Evolutionary conservation across 139 green algal genomes (phyloP).

Genomic region (Closterium sp.): DNA sequence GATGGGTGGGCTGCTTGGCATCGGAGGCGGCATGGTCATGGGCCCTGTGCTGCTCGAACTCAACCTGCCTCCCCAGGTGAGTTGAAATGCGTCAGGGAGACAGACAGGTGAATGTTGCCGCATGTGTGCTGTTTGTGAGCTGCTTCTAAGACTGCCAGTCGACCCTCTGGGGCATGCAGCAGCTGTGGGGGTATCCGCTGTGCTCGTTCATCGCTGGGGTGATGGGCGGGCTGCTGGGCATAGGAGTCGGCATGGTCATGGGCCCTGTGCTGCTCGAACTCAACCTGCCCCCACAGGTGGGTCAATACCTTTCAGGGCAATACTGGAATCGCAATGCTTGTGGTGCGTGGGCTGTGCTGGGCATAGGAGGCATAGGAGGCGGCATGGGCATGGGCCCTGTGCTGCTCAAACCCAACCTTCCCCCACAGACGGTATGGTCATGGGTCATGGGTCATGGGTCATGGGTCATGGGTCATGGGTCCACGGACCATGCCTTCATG

Average conservation of each 20-base stretch:
- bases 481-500: no score
- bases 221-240: slow-evolving; percentile 37
- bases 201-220: slow-evolving; percentile 6
- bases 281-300: slow-evolving; percentile 26
- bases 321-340: neutral
- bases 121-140: no score
- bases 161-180: neutral
- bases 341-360: slow-evolving; percentile 10
- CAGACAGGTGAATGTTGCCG: no score
- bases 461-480: no score
- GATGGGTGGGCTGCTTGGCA: slow-evolving; percentile 38
- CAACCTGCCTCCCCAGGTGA: slow-evolving; percentile 25
- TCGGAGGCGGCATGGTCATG: slow-evolving; percentile 46
- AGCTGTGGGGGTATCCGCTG: slow-evolving; percentile 17
- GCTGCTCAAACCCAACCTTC: slow-evolving; percentile 29
- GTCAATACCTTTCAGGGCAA: neutral
- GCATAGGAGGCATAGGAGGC: slow-evolving; percentile 40
- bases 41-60: slow-evolving; percentile 38
- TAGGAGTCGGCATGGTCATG: slow-evolving; percentile 46
- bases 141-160: neutral
- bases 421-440: slow-evolving; percentile 42
- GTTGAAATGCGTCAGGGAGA: no score
- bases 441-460: slow-evolving; percentile 10
- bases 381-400: slow-evolving; percentile 39
- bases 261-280: slow-evolving; percentile 38